A percentile compares a stretch with the other conserved stretches of the same genome.
Evolutionary conservation across 805 yeast genomes (phyloP).

Genomic region (Ogataea minuta): DNA sequence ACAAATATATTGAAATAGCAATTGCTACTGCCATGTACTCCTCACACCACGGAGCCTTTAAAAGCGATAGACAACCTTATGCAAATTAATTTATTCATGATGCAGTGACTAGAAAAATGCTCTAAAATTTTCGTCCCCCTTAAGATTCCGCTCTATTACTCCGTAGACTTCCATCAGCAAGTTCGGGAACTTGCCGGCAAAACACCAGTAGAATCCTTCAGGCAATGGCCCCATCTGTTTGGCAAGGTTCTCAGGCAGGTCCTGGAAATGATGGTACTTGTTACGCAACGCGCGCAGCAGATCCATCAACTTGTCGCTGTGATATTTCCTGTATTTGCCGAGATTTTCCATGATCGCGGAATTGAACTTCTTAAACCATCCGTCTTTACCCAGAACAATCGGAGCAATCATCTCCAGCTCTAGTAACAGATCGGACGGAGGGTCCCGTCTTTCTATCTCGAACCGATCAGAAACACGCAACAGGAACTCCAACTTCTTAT

Average conservation of each 20-base stretch:
- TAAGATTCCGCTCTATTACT: constrained; percentile 54
- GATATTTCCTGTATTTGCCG: constrained; percentile 89
- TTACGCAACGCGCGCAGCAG: constrained; percentile 85
- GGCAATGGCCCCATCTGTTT: constrained; percentile 75
- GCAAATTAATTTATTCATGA: neutral
- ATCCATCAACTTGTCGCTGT: constrained; percentile 76
- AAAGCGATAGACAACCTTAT: too few species aligned
- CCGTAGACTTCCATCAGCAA: constrained; percentile 72
- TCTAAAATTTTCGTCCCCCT: constrained; percentile 60
- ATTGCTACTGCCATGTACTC: neutral
- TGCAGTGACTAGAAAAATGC: constrained; percentile 36
- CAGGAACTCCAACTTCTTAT: constrained; percentile 77
- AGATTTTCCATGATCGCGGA: constrained; percentile 72
- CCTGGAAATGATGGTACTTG: constrained; percentile 93
- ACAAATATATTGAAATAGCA: constrained; percentile 1
- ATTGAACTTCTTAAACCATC: constrained; percentile 81
- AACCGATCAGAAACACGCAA: constrained; percentile 87
- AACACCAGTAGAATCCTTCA: constrained; percentile 78
- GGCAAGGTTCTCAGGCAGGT: constrained; percentile 68
- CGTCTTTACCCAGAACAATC: constrained; percentile 55
- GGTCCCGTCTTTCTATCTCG: constrained; percentile 85
- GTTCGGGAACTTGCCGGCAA: constrained; percentile 71
- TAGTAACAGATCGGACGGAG: constrained; percentile 56
- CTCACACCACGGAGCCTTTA: constrained; percentile 11
- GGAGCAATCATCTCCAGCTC: constrained; percentile 67